Evolutionary conservation across 176 grass and related monocot species (phyloP), one percentile per base, ranked within the genome.

Genomic region (Phragmites australis): DNA sequence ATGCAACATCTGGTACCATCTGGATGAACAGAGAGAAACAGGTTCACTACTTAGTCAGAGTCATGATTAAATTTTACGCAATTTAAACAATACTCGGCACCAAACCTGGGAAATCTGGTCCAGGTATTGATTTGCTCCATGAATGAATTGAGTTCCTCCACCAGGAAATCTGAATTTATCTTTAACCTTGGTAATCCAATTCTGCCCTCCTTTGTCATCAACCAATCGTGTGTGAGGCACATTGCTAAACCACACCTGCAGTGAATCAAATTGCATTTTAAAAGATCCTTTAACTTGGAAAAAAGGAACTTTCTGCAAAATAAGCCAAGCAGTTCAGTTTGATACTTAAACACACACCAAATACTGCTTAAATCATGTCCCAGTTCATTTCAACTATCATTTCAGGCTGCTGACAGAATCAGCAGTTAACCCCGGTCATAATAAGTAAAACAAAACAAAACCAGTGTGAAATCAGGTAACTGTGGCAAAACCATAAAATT

Each of bases 201-300:
- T 98, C 60, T 98, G 96, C 9, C 96, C 96, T 91, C 96, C 96
- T 93, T 94, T 98, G 81, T 98, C 92, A 86, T 98, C 96, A 78
- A 98, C 92, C 83, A 98, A 82, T 22, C 86, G 85, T 83, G 90
- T 91, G 61, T 98, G 96, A 80, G 92, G 92, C 44, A 98, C 96
- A 81, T 98, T 98, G 84, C 48, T 98, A 87, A 89, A 98, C 92
- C 96, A 98, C 77, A 97, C 95, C 92, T 97, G 58, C 69, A 74
- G 62, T 44, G 66, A 19, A 71, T 52, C 63, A 72, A 80, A 18
- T 45, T 34, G 42, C 59, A 81, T 63, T 29, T 57, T 16, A 45
- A 12, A 59, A 84, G 50, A 6, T 82, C 10, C 10, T 49, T 49
- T 76, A 73, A 64, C 65, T 39, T 39, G 3, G 25, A 78, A 46